A percentile compares a stretch with the other conserved stretches of the same genome.
These are phyloP conservation scores for Fraxinus floribunda DNA, from an alignment of 305 asterid species.

Conservation along the genomic window DNA sequence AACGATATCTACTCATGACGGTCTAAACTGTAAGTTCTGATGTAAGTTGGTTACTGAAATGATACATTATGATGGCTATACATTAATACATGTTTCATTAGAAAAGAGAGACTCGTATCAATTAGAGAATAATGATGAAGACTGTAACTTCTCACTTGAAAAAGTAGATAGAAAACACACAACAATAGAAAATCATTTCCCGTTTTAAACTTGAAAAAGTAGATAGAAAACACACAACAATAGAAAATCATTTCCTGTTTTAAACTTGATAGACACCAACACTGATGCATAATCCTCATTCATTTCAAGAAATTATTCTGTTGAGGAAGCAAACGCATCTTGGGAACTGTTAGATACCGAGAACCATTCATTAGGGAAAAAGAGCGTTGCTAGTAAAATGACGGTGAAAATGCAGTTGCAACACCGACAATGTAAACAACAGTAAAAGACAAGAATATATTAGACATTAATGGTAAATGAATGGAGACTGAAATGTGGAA, in stretches of 20 bases:
- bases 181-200: neutral
- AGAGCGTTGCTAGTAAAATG: constrained; percentile 3
- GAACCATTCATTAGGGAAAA: constrained; percentile 18
- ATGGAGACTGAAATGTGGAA: neutral
- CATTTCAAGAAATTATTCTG: neutral
- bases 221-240: constrained; percentile 3
- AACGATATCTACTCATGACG: neutral
- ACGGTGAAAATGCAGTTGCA: constrained; percentile 6
- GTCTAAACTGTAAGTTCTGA: neutral
- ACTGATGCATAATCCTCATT: neutral
- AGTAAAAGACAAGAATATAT: neutral
- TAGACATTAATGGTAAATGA: neutral
- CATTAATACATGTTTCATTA: neutral
- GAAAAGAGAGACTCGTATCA: neutral
- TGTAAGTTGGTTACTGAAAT: constrained; percentile 8
- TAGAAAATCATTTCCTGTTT: neutral
- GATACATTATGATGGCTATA: neutral
- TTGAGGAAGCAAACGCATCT: constrained; percentile 6
- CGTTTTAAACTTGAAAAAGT: neutral
- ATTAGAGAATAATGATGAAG: neutral
- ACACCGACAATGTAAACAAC: neutral
- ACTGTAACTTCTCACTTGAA: neutral
- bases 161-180: constrained; percentile 2
- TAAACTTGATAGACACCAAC: constrained; percentile 11
- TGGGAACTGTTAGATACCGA: neutral